phyloP scores from a whole-genome alignment of 192 early-diverging fungal genomes.

The Chytriomyces sp. region DNA sequence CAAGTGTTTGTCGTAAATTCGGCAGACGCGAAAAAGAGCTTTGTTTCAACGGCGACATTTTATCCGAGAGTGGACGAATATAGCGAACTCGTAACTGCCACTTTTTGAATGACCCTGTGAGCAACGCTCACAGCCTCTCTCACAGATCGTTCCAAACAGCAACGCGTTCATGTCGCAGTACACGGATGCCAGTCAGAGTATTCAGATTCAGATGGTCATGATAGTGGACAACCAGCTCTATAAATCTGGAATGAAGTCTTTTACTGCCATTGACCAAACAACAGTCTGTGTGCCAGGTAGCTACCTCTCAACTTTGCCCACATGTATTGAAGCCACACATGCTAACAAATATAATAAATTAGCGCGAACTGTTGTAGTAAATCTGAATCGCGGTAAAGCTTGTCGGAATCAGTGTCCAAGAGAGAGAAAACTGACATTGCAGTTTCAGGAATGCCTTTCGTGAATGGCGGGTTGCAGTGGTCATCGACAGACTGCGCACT shows the following conservation, averaged over 20 bases:
- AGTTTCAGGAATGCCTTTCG: conserved; percentile 18
- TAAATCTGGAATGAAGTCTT: conserved; percentile 20
- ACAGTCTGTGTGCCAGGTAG: conserved; percentile 42
- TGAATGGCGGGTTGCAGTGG: conserved; percentile 43
- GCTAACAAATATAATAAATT: not conserved
- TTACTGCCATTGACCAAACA: conserved; percentile 21
- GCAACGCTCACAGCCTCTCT: not conserved
- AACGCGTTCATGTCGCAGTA: conserved; percentile 5
- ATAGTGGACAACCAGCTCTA: conserved; percentile 36
- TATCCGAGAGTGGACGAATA: conserved; percentile 57
- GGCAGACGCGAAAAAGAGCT: conserved; percentile 8
- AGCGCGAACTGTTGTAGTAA: conserved; percentile 44
- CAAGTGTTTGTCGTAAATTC: conserved; percentile 4
- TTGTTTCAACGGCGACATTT: conserved; percentile 43
- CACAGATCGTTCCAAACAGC: conserved; percentile 37
- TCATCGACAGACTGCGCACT: conserved; percentile 48
- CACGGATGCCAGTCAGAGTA: not conserved
- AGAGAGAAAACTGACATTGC: not conserved
- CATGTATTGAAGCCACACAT: not conserved
- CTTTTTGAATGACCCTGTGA: not conserved
- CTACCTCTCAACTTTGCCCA: not conserved
- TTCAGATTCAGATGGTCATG: conserved; percentile 37
- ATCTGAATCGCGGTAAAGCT: conserved; percentile 43
- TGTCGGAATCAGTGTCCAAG: not conserved
- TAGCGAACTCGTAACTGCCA: conserved; percentile 34